phyloP scores from a whole-genome alignment of 2,329 filamentous ascomycete genomes.

The Ophiobolus disseminans region DNA sequence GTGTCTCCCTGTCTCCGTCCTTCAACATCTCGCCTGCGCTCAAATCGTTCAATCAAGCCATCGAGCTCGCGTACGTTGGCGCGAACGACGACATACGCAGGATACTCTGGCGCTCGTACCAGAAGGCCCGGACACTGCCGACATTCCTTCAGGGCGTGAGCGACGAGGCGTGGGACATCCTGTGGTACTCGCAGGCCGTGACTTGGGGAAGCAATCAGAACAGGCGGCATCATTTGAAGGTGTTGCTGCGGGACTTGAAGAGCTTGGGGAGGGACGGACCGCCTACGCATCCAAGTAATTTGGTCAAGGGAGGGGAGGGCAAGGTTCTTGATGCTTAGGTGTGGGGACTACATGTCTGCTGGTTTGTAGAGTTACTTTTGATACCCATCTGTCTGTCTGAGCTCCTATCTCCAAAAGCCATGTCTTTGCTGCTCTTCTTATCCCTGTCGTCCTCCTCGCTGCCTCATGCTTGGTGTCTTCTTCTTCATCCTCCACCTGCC shows the following conservation, averaged over 20 bases:
- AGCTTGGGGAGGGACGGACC: slow-evolving; percentile 43
- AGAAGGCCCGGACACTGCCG: slow-evolving; percentile 40
- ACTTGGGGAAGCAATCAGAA: slow-evolving; percentile 46
- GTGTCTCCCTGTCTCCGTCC: slow-evolving; percentile 36
- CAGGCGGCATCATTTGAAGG: slow-evolving; percentile 35
- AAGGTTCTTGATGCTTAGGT: slow-evolving; percentile 1
- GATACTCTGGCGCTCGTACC: slow-evolving; percentile 47
- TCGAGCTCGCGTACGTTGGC: slow-evolving; percentile 45
- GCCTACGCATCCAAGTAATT: slow-evolving; percentile 39
- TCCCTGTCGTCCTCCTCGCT: neutral
- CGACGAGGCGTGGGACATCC: slow-evolving; percentile 48
- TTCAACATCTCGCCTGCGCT: slow-evolving; percentile 43
- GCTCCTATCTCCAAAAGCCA: neutral
- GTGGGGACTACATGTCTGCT: neutral
- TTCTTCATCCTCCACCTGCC: neutral
- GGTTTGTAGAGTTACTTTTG: neutral
- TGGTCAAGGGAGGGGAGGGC: slow-evolving; percentile 1
- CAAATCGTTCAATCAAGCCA: slow-evolving; percentile 44
- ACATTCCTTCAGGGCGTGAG: slow-evolving; percentile 42
- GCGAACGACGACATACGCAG: slow-evolving; percentile 45
- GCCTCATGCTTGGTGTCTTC: neutral
- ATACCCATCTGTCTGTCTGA: neutral
- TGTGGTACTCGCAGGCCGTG: slow-evolving; percentile 49
- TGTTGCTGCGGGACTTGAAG: slow-evolving; percentile 38
- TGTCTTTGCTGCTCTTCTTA: neutral